Evolutionary conservation across 371 early-diverging fungal species (phyloP).

Genomic region (Mucor circinelloides): DNA sequence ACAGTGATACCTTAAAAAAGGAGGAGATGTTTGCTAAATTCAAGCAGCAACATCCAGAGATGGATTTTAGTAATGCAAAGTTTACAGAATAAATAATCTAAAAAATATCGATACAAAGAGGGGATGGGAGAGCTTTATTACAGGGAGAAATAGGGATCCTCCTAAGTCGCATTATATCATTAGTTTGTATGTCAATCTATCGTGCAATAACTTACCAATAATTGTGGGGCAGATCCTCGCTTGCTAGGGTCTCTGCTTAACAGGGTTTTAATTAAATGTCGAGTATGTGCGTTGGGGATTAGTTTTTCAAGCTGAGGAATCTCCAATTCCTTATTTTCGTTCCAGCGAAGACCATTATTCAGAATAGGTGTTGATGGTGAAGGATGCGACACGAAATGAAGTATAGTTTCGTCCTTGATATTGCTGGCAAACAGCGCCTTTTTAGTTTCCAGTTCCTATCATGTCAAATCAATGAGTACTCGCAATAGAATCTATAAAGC

Average conservation of each 20-base stretch:
- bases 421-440: constrained; percentile 42
- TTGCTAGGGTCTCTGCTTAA: constrained; percentile 45
- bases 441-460: constrained; percentile 47
- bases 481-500: background rate
- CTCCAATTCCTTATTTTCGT: constrained; percentile 46
- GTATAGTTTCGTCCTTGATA: constrained; percentile 52
- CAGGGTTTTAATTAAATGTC: constrained; percentile 37
- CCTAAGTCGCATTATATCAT: constrained; percentile 1
- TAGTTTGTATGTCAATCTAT: background rate
- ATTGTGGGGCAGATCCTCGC: constrained; percentile 39
- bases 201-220: constrained; percentile 33
- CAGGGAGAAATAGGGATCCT: constrained; percentile 14
- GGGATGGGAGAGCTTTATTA: background rate
- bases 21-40: constrained; percentile 80
- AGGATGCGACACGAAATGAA: constrained; percentile 54
- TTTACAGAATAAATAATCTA: constrained; percentile 15
- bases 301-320: constrained; percentile 46
- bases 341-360: constrained; percentile 53
- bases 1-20: constrained; percentile 84
- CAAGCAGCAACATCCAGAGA: constrained; percentile 61
- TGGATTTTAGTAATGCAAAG: constrained; percentile 52
- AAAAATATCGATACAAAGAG: background rate
- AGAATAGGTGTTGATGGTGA: constrained; percentile 50
- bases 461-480: background rate
- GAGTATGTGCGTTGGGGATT: constrained; percentile 36